Conservation (phyloP, 345 rosid species). For the sweet orange (Citrus sinensis) region DNA sequence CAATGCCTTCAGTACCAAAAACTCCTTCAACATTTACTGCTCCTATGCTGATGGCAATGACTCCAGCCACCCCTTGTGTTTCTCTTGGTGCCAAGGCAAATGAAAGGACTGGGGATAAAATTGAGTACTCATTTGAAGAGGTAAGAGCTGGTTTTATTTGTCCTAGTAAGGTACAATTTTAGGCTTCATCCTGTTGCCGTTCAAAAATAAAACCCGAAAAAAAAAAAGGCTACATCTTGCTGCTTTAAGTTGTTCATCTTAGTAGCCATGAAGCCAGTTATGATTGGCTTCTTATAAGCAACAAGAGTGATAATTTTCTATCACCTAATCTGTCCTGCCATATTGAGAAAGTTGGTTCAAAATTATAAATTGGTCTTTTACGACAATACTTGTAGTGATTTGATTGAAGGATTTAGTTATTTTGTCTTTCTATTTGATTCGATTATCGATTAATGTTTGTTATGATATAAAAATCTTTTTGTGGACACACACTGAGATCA, state of each 20-base stretch:
- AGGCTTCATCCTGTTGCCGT: not conserved
- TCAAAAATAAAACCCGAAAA: too few relatives aligned
- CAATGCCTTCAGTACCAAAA: constrained; percentile 32
- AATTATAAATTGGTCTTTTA: not conserved
- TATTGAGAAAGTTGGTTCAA: not conserved
- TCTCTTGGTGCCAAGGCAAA: constrained; percentile 8
- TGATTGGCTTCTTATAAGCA: constrained; percentile 2
- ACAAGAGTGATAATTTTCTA: not conserved
- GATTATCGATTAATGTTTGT: not conserved
- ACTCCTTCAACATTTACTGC: constrained; percentile 48
- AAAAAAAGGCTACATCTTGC: too few relatives aligned
- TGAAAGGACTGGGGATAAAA: constrained; percentile 8
- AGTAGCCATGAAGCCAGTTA: not conserved
- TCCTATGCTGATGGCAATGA: constrained; percentile 53
- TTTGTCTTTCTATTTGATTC: not conserved
- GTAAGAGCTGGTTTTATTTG: constrained; percentile 32
- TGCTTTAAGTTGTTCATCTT: not conserved
- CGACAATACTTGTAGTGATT: not conserved
- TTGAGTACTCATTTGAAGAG: constrained; percentile 51
- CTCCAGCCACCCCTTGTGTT: constrained; percentile 52
- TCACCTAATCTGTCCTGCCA: too few relatives aligned
- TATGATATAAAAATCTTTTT: not conserved
- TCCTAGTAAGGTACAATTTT: not conserved
- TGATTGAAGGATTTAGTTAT: not conserved
- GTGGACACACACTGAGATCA: not conserved